phyloP scores from a whole-genome alignment of 257 asterid genomes.

The Ajuga chamaepitys region DNA sequence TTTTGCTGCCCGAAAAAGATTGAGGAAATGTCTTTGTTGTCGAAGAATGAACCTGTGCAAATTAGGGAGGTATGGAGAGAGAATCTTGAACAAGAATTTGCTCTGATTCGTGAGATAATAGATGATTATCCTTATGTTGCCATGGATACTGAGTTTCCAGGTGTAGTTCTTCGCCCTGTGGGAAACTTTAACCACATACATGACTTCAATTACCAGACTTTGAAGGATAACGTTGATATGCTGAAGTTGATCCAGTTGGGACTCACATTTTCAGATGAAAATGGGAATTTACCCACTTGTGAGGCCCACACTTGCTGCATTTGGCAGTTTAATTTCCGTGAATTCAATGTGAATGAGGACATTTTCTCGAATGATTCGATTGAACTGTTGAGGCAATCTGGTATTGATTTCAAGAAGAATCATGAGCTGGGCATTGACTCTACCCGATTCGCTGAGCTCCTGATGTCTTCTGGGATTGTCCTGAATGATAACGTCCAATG shows the following conservation, averaged over 20 bases:
- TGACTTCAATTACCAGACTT: constrained; percentile 53
- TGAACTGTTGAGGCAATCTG: constrained; percentile 54
- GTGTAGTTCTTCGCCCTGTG: constrained; percentile 49
- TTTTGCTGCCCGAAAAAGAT: constrained; percentile 9
- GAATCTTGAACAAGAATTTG: constrained; percentile 62
- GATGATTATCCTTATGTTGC: constrained; percentile 65
- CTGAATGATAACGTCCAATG: constrained; percentile 55
- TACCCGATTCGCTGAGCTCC: constrained; percentile 54
- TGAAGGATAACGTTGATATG: constrained; percentile 65
- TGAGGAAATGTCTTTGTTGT: constrained; percentile 51
- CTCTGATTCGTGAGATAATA: constrained; percentile 47
- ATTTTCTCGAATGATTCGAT: constrained; percentile 56
- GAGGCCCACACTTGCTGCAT: constrained; percentile 53
- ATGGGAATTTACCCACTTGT: constrained; percentile 61
- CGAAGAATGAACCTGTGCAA: constrained; percentile 52
- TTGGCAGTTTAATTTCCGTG: constrained; percentile 78
- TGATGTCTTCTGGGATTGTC: constrained; percentile 75
- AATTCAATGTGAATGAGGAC: constrained; percentile 58
- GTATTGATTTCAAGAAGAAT: constrained; percentile 48
- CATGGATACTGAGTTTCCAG: constrained; percentile 82
- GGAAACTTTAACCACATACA: constrained; percentile 48
- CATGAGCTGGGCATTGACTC: constrained; percentile 50
- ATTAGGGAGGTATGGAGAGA: constrained; percentile 75
- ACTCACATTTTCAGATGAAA: constrained; percentile 57
- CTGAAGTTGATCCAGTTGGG: constrained; percentile 72